Conservation (phyloP, 352 stramenopile species). For the Pythium aquatile region DNA sequence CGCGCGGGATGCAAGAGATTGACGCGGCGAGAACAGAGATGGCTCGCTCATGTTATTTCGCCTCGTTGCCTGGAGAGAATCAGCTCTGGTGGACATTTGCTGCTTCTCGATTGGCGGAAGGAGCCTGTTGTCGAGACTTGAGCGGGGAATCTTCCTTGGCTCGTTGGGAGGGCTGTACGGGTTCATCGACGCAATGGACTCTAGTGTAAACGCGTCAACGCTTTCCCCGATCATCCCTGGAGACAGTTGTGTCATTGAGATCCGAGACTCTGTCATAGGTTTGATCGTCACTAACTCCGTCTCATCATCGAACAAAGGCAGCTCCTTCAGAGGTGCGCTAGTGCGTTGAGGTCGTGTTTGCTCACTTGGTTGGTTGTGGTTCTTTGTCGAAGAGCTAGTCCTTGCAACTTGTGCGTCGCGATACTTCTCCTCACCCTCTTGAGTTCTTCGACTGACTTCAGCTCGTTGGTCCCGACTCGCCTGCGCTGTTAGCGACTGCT, state of each 20-base stretch:
- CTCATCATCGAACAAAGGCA: neutral
- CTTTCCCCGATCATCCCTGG: neutral
- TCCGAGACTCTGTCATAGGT: neutral
- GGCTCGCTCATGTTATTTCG: neutral
- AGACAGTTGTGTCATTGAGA: neutral
- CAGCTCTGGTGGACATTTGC: too few relatives aligned
- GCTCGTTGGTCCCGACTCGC: neutral
- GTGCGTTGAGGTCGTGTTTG: neutral
- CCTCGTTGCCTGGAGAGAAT: neutral
- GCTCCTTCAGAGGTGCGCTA: neutral
- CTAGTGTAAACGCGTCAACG: slow-evolving; percentile 5
- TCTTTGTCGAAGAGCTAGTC: neutral
- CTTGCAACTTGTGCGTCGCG: neutral
- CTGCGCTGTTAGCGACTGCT: neutral
- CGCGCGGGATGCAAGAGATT: neutral
- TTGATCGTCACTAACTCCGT: neutral
- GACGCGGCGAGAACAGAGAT: slow-evolving; percentile 1
- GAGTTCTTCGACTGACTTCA: neutral
- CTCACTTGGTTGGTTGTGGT: neutral
- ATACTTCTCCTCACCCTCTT: neutral
- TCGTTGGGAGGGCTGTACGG: slow-evolving; percentile 8
- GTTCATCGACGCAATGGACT: slow-evolving; percentile 21
- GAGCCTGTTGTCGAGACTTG: too few relatives aligned
- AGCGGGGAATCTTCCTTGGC: neutral
- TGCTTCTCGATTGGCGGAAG: too few relatives aligned